Percentiles rank a stretch among this genome's conserved stretches.
These are phyloP conservation scores for Phytophthora citricola DNA, from an alignment of 352 stramenopile genomes.

Conservation along the genomic window DNA sequence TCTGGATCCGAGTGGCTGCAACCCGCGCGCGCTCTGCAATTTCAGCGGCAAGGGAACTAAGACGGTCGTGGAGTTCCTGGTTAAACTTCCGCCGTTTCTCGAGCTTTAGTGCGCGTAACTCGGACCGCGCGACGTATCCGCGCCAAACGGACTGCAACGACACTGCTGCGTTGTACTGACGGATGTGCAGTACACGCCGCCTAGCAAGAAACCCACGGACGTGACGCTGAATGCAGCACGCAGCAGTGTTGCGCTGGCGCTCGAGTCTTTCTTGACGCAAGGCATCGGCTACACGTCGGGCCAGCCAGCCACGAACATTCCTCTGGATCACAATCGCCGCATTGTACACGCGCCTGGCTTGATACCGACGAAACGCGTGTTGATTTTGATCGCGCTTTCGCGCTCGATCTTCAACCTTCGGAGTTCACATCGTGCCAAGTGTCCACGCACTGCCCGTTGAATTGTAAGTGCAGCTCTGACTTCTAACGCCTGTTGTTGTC, in stretches of 20 bases:
- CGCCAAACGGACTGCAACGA: constrained; percentile 46
- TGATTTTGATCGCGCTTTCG: constrained; percentile 51
- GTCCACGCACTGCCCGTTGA: constrained; percentile 40
- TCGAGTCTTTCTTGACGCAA: constrained; percentile 26
- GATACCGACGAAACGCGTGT: constrained; percentile 36
- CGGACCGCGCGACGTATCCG: constrained; percentile 26
- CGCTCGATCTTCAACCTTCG: constrained; percentile 18
- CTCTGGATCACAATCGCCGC: constrained; percentile 54
- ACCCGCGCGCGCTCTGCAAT: constrained; percentile 29
- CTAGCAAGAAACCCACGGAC: constrained; percentile 41
- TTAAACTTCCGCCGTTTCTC: constrained; percentile 20
- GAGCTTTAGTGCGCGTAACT: constrained; percentile 13
- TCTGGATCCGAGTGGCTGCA: constrained; percentile 44
- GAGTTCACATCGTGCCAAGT: constrained; percentile 32
- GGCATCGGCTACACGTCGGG: constrained; percentile 10
- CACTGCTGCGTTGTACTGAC: constrained; percentile 23
- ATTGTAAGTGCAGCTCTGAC: constrained; percentile 28
- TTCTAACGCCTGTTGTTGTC: constrained; percentile 33
- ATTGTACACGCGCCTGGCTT: constrained; percentile 23
- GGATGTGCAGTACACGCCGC: constrained; percentile 18
- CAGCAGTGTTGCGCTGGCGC: constrained; percentile 25
- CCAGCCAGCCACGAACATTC: constrained; percentile 35
- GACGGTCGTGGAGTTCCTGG: constrained; percentile 14
- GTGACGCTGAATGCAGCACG: constrained; percentile 49
- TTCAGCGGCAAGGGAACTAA: constrained; percentile 13